Evolutionary conservation across 2,329 filamentous ascomycete species (phyloP).

Genomic region (Falciphora oryzae): DNA sequence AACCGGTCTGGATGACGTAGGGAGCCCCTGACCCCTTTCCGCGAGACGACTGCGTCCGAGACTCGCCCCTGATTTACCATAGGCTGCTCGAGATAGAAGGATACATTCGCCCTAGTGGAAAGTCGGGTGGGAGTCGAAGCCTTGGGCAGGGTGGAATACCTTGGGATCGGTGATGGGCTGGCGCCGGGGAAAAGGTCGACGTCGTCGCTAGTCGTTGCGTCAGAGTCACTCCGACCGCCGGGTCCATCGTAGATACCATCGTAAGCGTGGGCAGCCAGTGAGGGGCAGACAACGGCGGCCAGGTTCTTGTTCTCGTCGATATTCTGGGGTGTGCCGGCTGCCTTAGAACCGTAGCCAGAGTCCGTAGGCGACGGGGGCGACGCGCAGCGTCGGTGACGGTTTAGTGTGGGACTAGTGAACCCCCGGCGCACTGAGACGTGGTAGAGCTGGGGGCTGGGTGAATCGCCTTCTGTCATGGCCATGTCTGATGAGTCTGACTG

Average conservation of each 20-base stretch:
- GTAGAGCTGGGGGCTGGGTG: neutral
- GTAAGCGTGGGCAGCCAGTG: neutral
- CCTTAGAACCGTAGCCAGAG: conserved; percentile 17
- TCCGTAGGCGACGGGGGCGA: conserved; percentile 11
- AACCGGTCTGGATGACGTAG: conserved; percentile 41
- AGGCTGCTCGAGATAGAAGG: conserved; percentile 4
- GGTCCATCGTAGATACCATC: conserved; percentile 14
- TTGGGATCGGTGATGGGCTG: neutral
- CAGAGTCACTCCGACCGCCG: neutral
- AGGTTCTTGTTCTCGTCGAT: neutral
- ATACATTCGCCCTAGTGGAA: neutral
- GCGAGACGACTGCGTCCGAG: conserved; percentile 17
- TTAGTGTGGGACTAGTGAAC: neutral
- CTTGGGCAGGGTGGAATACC: conserved; percentile 8
- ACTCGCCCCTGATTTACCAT: conserved; percentile 10
- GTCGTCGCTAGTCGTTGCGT: neutral
- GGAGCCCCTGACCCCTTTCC: conserved; percentile 8
- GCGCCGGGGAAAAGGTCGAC: neutral
- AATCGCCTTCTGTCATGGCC: neutral
- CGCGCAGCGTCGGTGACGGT: neutral
- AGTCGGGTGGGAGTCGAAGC: neutral
- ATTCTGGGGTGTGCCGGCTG: neutral
- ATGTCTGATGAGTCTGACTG: too few relatives aligned
- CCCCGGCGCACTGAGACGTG: neutral
- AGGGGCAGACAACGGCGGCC: conserved; percentile 4